Percentiles rank a stretch among this genome's conserved stretches.
Conservation (phyloP, 1,139 yeast species). For the Ogataea hybrid region DNA sequence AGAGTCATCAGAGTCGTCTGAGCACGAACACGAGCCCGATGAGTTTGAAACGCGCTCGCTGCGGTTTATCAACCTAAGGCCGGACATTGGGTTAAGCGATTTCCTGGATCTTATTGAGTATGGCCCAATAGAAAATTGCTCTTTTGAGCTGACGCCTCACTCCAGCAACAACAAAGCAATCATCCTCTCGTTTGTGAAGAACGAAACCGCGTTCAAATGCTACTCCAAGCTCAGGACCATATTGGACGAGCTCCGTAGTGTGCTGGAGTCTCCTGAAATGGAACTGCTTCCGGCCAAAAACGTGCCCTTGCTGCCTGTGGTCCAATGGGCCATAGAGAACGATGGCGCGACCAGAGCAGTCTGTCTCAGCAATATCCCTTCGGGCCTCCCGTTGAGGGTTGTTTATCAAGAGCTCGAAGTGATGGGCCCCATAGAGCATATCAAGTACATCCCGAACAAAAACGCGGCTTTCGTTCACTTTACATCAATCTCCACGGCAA, state of each 20-base stretch:
- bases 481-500: constrained; percentile 77
- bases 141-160: constrained; percentile 19
- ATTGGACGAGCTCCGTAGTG: constrained; percentile 40
- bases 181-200: constrained; percentile 40
- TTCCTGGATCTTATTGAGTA: constrained; percentile 26
- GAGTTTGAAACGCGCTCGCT: constrained; percentile 19
- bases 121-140: constrained; percentile 44
- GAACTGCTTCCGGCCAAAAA: constrained; percentile 70
- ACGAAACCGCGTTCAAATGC: constrained; percentile 44
- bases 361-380: constrained; percentile 71
- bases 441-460: constrained; percentile 71
- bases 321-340: constrained; percentile 70
- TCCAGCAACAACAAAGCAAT: constrained; percentile 8
- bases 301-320: constrained; percentile 61
- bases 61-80: constrained; percentile 25
- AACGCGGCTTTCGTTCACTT: constrained; percentile 80
- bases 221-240: constrained; percentile 43
- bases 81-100: constrained; percentile 34
- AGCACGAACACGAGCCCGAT: not conserved
- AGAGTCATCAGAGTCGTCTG: not conserved
- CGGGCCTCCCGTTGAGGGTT: constrained; percentile 44
- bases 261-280: constrained; percentile 42
- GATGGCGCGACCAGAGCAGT: constrained; percentile 93
- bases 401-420: constrained; percentile 63
- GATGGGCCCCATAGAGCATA: constrained; percentile 80